phyloP scores from a whole-genome alignment of 1,139 yeast species.

The Taphrina flavorubra region DNA sequence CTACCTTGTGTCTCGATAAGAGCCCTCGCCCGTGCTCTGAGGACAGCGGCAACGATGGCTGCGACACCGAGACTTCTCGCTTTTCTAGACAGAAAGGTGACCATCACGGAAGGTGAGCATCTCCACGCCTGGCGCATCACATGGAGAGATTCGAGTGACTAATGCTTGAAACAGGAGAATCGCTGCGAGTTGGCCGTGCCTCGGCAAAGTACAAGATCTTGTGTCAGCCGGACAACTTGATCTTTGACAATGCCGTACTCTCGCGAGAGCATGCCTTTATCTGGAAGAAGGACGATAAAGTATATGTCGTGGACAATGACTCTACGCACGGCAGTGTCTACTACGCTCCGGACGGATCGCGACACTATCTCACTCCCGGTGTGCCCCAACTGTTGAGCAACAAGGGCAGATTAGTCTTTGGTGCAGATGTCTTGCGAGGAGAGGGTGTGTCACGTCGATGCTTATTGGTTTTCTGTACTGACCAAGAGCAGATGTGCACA shows the following conservation, averaged over 20 bases:
- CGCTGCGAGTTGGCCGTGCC: conserved; percentile 8
- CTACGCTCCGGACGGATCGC: not conserved
- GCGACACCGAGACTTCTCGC: not conserved
- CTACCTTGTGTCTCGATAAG: not conserved
- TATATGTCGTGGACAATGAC: conserved; percentile 12
- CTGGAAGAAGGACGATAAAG: not conserved
- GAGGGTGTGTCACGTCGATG: not conserved
- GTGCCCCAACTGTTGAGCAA: conserved; percentile 20
- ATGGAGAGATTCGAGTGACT: not conserved
- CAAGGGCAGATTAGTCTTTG: conserved; percentile 1
- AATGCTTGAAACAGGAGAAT: not conserved
- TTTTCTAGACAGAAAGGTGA: conserved; percentile 2
- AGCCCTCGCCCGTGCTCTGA: not conserved
- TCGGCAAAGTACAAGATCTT: not conserved
- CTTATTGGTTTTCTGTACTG: not conserved
- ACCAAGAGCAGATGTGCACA: not conserved
- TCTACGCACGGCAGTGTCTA: conserved; percentile 20
- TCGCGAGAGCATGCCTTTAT: conserved; percentile 14
- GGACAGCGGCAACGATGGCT: not conserved
- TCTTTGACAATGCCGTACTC: conserved; percentile 20
- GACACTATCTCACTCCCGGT: not conserved
- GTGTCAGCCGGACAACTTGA: not conserved
- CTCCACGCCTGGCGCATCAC: too few species aligned
- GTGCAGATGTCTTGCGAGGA: conserved; percentile 11
- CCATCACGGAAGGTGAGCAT: conserved; percentile 4